Evolutionary conservation across 805 yeast genomes (phyloP).

Genomic region (Pichia californica): DNA sequence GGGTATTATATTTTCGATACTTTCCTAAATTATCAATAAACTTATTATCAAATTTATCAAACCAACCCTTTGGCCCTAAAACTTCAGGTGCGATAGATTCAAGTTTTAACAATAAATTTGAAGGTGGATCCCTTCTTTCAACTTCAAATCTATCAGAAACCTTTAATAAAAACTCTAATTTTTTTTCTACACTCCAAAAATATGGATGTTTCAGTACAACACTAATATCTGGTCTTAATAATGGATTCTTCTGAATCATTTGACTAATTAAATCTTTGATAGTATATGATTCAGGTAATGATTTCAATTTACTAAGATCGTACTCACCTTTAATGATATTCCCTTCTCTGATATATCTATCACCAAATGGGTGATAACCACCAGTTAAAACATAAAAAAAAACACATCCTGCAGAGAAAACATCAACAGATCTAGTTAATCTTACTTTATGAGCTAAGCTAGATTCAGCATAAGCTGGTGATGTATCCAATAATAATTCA

Average conservation of each 20-base stretch:
- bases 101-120: slow-evolving; percentile 51
- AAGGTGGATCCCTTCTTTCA: slow-evolving; percentile 73
- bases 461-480: slow-evolving; percentile 19
- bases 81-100: slow-evolving; percentile 65
- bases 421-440: slow-evolving; percentile 84
- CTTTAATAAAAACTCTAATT: slow-evolving; percentile 75
- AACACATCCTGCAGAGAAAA: slow-evolving; percentile 92
- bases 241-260: slow-evolving; percentile 70
- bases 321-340: slow-evolving; percentile 70
- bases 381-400: slow-evolving; percentile 77
- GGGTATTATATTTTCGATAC: slow-evolving; percentile 79
- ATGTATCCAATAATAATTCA: slow-evolving; percentile 53
- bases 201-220: slow-evolving; percentile 75
- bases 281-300: slow-evolving; percentile 46
- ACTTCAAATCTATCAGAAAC: slow-evolving; percentile 89
- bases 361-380: slow-evolving; percentile 96
- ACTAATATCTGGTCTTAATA: slow-evolving; percentile 61
- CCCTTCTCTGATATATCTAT: slow-evolving; percentile 77
- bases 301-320: slow-evolving; percentile 41
- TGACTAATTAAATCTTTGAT: slow-evolving; percentile 62
- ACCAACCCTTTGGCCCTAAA: slow-evolving; percentile 67
- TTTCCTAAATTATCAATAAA: slow-evolving; percentile 83
- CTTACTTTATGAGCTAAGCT: slow-evolving; percentile 38
- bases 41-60: slow-evolving; percentile 55
- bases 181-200: slow-evolving; percentile 73